Base-by-base conservation (phyloP, 2,329 filamentous ascomycete genomes). In the Leptographium flavum region DNA sequence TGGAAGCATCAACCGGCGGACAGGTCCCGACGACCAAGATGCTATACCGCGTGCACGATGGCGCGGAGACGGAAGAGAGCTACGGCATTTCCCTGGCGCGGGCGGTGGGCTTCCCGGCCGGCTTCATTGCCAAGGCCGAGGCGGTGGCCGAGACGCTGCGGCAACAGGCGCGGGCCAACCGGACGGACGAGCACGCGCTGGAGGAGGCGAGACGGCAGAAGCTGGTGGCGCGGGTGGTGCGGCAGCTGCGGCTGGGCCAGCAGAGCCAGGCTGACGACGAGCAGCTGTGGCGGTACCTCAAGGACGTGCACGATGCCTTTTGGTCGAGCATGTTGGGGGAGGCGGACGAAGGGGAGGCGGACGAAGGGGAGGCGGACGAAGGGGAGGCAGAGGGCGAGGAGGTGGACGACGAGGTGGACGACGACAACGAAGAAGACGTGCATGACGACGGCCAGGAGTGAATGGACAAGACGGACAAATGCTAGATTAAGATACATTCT, bases 1-100 rank as follows among this genome's bases (percentile, higher is more conserved):
- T 56, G 64, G 1, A 13, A 25, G 5, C 22, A 2, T 15, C 13
- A 3, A 14, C 32, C 9, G 13, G 35, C 2, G 65, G 70, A 3
- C 69, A 76, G 1, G 52, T 65, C 3, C 66, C 68, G 1, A 76
- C 73, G 31, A 83, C 94, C 64, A 85, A 73, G 0, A 95, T 96
- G 87, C 68, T 92, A 0, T 96, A 96, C 63, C 88, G 80, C 51
- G 73, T 95, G 32, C 70, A 75, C 1, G 73, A 81, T 14, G 90
- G 92, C 0, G 75, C 74, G 0, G 74, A 85, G 1, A 64, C 76
- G 46, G 78, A 86, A 45, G 67, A 76, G 39, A 79, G 87, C 53
- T 98, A 98, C 55, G 92, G 92, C 0, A 72, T 95, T n/a, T 71
- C 79, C 1, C 70, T 95, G 4, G 87, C 90, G 0, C 76, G 76